Conservation (phyloP, 352 stramenopile species). For the Pythium periplocum region DNA sequence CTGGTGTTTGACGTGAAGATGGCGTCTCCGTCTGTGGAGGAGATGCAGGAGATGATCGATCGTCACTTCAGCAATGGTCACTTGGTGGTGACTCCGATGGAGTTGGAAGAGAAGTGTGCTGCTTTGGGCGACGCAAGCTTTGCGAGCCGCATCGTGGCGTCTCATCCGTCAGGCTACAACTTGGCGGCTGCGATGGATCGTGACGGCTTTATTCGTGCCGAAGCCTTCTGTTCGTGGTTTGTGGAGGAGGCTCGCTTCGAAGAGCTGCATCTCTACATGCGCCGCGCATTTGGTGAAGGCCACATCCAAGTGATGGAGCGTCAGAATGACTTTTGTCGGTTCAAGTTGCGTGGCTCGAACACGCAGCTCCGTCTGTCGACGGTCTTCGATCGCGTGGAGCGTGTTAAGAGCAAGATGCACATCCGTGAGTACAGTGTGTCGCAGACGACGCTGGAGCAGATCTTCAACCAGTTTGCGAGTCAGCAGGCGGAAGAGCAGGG, state of each 20-base stretch:
- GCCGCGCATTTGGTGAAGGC: slow-evolving; percentile 28
- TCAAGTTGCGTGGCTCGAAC: slow-evolving; percentile 44
- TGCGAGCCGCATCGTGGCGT: slow-evolving; percentile 38
- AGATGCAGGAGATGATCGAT: slow-evolving; percentile 29
- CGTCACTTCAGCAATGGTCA: slow-evolving; percentile 20
- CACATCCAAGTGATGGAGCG: slow-evolving; percentile 57
- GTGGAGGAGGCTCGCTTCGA: slow-evolving; percentile 54
- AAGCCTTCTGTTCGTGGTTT: slow-evolving; percentile 56
- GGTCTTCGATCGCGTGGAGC: slow-evolving; percentile 76
- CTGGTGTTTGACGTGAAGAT: slow-evolving; percentile 88
- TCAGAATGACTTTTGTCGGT: slow-evolving; percentile 67
- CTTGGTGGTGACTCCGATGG: slow-evolving; percentile 23
- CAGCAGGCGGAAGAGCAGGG: slow-evolving; percentile 70
- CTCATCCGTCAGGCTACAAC: slow-evolving; percentile 58
- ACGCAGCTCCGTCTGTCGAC: slow-evolving; percentile 45
- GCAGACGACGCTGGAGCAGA: slow-evolving; percentile 90
- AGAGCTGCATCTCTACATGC: slow-evolving; percentile 34
- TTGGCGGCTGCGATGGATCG: slow-evolving; percentile 50
- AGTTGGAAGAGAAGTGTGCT: slow-evolving; percentile 43
- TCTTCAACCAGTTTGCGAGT: slow-evolving; percentile 89
- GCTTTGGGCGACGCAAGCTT: slow-evolving; percentile 37
- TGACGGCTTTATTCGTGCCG: slow-evolving; percentile 31
- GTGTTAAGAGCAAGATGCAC: slow-evolving; percentile 32
- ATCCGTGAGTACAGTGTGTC: slow-evolving; percentile 86
- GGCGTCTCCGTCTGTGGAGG: slow-evolving; percentile 20